Conservation (phyloP, 176 grass and related monocot genomes). For the Phyllostachys edulis region DNA sequence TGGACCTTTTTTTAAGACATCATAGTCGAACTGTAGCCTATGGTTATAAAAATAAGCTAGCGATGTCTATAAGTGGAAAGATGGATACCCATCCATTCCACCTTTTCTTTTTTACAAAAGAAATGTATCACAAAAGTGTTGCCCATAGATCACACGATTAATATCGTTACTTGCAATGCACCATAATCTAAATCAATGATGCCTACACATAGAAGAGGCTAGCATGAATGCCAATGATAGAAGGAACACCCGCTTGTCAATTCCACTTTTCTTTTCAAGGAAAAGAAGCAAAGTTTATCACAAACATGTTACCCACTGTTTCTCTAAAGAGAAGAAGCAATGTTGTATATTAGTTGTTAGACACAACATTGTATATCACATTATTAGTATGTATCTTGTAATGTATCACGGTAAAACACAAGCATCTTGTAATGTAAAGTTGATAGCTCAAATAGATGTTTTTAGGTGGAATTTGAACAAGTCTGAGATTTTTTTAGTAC, state of each 20-base stretch:
- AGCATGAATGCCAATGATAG: neutral
- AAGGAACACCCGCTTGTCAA: neutral
- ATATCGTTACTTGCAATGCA: neutral
- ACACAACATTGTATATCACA: too few species aligned
- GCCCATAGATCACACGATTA: neutral
- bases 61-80: neutral
- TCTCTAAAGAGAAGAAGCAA: neutral
- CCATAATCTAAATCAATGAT: neutral
- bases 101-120: neutral
- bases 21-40: neutral
- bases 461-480: too few species aligned
- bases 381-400: too few species aligned
- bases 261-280: neutral
- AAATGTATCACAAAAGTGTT: neutral
- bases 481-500: too few species aligned
- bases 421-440: neutral
- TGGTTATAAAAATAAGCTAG: neutral
- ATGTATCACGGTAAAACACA: too few species aligned
- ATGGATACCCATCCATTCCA: neutral
- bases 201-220: neutral
- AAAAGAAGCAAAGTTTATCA: neutral
- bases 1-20: neutral
- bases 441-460: too few species aligned
- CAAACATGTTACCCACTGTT: neutral
- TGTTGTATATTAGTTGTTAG: too few species aligned